Conservation (phyloP, 139 green algal genomes). For the Auxenochlorella pyrenoidosa region DNA sequence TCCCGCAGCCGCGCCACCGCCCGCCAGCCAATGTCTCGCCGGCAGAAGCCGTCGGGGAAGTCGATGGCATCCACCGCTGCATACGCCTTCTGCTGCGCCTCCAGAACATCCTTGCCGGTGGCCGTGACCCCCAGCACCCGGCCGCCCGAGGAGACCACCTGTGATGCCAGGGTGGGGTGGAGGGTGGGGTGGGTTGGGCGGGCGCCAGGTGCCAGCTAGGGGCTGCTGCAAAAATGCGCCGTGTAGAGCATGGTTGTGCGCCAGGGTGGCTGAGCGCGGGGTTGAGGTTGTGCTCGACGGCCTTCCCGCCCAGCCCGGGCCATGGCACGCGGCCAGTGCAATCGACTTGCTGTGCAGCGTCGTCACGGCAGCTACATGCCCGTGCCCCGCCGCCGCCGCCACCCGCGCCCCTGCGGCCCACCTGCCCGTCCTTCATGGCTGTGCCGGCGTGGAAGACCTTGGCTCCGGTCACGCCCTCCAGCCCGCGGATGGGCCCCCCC, state of each 20-base stretch:
- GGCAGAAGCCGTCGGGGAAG: slow-evolving; percentile 87
- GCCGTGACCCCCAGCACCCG: slow-evolving; percentile 89
- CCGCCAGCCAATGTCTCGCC: slow-evolving; percentile 90
- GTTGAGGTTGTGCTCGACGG: no score
- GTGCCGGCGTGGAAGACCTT: slow-evolving; percentile 96
- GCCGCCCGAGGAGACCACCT: slow-evolving; percentile 75
- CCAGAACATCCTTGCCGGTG: slow-evolving; percentile 64
- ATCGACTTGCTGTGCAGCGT: not conserved
- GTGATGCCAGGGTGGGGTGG: not conserved
- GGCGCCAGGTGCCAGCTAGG: no score
- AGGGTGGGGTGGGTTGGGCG: not conserved
- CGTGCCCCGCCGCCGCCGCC: not conserved
- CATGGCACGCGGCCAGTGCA: no score
- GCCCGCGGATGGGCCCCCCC: slow-evolving; percentile 75
- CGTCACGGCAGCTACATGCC: not conserved
- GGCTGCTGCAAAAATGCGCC: no score
- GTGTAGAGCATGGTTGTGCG: no score
- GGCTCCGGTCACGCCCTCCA: slow-evolving; percentile 69
- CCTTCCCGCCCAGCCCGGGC: no score
- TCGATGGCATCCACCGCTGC: slow-evolving; percentile 80
- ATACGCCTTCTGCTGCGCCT: slow-evolving; percentile 86
- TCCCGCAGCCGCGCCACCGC: slow-evolving; percentile 65
- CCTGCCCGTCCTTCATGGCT: slow-evolving; percentile 47
- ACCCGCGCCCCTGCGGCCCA: not conserved
- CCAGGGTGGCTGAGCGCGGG: no score